Evolutionary conservation across 768 basidiomycete genomes (phyloP), one percentile per base, ranked within the genome.

Genomic region (Tylopilus subfusipes): DNA sequence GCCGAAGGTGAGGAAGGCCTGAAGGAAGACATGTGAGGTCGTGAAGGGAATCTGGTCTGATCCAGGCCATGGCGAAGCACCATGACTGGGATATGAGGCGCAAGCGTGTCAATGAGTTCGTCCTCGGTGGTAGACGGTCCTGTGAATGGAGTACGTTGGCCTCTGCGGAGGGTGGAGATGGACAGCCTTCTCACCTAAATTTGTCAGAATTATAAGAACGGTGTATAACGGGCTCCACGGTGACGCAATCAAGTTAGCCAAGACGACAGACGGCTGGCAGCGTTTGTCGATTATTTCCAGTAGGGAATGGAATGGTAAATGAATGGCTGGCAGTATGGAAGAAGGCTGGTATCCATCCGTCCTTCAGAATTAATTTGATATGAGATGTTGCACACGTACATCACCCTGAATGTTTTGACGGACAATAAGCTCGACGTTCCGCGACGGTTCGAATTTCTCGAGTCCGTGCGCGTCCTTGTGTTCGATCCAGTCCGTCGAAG

Each of bases 401-500:
- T 82, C 72, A 39, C 71, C 62, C 24, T 72, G 67, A 48, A 69
- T 64, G 46, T 77, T 74, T 57, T 78, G 82, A 11, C 74, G 11
- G 48, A 79, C 78, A 38, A 81, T 60, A 34, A 89, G 76, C 62
- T 88, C 83, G 9, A 89, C 72, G 61, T 89, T 89, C 57, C 79
- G 73, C 13, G 78, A 75, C 9, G 85, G 81, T 60, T 87, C 86
- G 38, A 80, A 82, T 54, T 78, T 82, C 65, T 88, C 85, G 4
- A 84, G 72, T 2, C 84, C 85, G 59, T 86, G 82, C 1, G 74
- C 76, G 63, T 86, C 84, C 22, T 73, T 75, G 60, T 84, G 83
- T 61, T 87, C 85, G 16, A 83, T 68, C 87, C 88, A 89, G 62
- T 85, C 82, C 8, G 87, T 88, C 2, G 85, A 87, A 7, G 84